Base-by-base conservation (phyloP, 805 yeast species). In the Schizosaccharomyces octosporus region DNA sequence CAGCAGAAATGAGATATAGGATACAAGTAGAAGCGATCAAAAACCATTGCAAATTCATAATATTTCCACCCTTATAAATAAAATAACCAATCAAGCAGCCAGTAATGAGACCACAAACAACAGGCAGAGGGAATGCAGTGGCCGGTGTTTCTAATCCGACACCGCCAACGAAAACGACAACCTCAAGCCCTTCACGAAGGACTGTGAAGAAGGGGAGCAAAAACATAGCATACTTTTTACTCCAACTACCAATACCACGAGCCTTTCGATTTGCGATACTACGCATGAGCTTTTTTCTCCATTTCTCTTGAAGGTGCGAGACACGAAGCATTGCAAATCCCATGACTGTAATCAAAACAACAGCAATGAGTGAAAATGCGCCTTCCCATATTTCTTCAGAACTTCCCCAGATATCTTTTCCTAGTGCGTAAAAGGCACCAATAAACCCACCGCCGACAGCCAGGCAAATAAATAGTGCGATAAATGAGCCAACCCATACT, bases 351-450 rank as follows among this genome's bases (percentile, higher is more conserved):
- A 90, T 90, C 81, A 90, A 80, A 59, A 86, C 74, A 0, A 95
- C 81, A 2, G 97, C 98, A 71, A 90, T 82, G 66, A 90, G 74
- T 73, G 94, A 86, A 71, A 90, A 88, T 63, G 87, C 77, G 76
- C 97, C 97, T 78, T 90, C 98, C 97, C 97, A 90, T 63, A 90
- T 72, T 71, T 90, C 97, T 72, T 90, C 98, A 24, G 95, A 81
- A 13, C 72, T 70, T 60, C 90, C 77, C 85, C 95, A 90, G 65
- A 90, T 79, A 78, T 90, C 94, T 61, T 79, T 79, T 65, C 84
- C 82, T 60, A 85, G 76, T 45, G 85, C 74, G 72, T 90, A 90
- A 75, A 87, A 90, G 27, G 87, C 88, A 72, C 95, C 98, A 71
- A 90, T 89, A 74, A 90, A 89, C 62, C 88, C 95, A 73, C 85